Evolutionary conservation across 2,329 filamentous ascomycete genomes (phyloP).

Genomic region (Drechmeria coniospora): DNA sequence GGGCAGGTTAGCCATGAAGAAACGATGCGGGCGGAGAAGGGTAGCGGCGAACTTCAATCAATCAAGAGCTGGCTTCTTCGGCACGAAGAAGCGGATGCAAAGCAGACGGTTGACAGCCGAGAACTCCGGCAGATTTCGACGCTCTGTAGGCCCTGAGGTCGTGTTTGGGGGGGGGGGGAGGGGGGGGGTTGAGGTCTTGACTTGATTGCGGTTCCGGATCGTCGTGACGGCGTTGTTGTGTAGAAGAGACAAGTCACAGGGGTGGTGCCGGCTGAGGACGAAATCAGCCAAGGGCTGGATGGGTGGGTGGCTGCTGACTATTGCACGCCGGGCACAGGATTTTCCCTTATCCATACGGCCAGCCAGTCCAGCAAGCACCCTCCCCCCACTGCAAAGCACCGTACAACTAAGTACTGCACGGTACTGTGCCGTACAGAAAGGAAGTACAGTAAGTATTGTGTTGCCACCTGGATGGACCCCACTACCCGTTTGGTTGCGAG

Average conservation of each 20-base stretch:
- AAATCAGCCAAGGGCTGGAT: background rate
- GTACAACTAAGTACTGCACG: too few relatives aligned
- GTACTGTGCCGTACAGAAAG: too few relatives aligned
- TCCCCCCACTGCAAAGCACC: background rate
- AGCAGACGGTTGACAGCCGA: too few relatives aligned
- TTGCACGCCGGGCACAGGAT: background rate
- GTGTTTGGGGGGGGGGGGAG: too few relatives aligned
- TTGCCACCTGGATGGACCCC: too few relatives aligned
- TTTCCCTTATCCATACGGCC: background rate
- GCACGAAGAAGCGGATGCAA: constrained; percentile 7
- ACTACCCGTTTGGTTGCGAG: too few relatives aligned
- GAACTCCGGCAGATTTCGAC: background rate
- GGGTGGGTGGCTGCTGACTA: constrained; percentile 3
- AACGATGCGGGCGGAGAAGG: too few relatives aligned
- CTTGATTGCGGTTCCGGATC: background rate
- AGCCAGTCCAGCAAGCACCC: background rate
- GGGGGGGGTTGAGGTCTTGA: too few relatives aligned
- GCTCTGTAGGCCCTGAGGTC: background rate
- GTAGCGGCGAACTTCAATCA: constrained; percentile 15
- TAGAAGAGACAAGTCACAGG: background rate
- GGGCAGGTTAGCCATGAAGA: too few relatives aligned
- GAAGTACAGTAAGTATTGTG: too few relatives aligned
- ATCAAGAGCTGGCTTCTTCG: constrained; percentile 5
- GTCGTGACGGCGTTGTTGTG: background rate
- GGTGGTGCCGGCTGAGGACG: background rate